Base-by-base conservation (phyloP, 73 alveolate genomes). In the Halteria grandinella region DNA sequence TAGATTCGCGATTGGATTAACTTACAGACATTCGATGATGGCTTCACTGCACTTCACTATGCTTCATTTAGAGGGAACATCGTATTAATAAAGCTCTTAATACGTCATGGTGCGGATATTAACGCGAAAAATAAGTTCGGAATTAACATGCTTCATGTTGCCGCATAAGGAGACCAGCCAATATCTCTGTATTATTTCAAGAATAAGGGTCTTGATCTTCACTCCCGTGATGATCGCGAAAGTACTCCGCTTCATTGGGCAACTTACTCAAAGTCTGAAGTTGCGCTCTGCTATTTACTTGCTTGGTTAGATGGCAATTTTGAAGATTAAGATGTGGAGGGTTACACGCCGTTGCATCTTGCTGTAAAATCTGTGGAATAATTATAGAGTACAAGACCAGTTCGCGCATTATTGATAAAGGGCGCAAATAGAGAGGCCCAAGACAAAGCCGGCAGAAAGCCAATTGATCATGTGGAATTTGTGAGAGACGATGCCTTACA, bases 221-320 rank as follows among this genome's bases (percentile, higher is more conserved):
- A 63, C 32, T 50, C 50, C 17, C n/a, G 18, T 27, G 96, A 89
- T 52, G 50, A 34, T 5, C 48, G 88, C 23, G 47, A 55, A 0
- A 34, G 92, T n/a, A 80, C 98, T 10, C 95, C 99, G 6, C 55
- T 92, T 3, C 99, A 94, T 72, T 92, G 97, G 97, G 99, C 99
- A 0, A 76, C 95, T 57, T 89, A 69, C 69, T 79, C 91, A 1
- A 89, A 94, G 6, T 86, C 91, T 1, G 94, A 85, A 53, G 69
- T 89, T 18, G 83, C 98, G 0, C 80, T 93, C 5, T 62, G 87
- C 10, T 91, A 76, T 79, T 58, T 94, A 29, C 75, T 94, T 47
- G 76, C 93, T 44, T 84, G 94, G 92, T 89, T 82, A 27, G 81
- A 76, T 5, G 81, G 83, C 62, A 48, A 79, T 47, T 54, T 89